Evolutionary conservation across 2,329 filamentous ascomycete genomes (phyloP).

Genomic region (Harringtonia aguacate): DNA sequence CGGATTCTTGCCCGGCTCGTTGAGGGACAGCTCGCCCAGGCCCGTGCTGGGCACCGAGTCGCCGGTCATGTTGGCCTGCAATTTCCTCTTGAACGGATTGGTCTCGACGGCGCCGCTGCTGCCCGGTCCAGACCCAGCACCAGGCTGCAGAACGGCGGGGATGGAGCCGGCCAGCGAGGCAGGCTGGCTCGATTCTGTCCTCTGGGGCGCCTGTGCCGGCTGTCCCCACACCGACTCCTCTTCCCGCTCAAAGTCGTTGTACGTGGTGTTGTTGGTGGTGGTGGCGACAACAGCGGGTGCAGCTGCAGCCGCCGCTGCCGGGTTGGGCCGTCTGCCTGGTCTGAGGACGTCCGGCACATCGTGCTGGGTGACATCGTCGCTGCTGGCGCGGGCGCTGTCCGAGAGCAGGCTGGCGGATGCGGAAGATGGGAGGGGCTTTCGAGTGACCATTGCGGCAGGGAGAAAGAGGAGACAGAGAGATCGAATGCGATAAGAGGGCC

Average conservation of each 20-base stretch:
- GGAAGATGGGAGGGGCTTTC: conserved; percentile 24
- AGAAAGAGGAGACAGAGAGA: background rate
- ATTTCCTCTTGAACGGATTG: conserved; percentile 45
- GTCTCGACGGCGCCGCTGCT: conserved; percentile 22
- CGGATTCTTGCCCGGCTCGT: conserved; percentile 31
- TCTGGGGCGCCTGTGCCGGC: conserved; percentile 1
- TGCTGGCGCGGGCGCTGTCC: conserved; percentile 3
- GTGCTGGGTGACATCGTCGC: background rate
- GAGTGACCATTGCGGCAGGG: conserved; percentile 27
- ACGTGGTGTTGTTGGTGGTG: conserved; percentile 10
- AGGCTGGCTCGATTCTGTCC: background rate
- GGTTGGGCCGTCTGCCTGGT: background rate
- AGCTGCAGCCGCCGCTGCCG: background rate
- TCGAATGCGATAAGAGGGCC: background rate
- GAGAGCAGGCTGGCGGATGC: conserved; percentile 18
- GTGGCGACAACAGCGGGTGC: too few species aligned
- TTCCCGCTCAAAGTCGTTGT: conserved; percentile 17
- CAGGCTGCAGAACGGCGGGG: conserved; percentile 17
- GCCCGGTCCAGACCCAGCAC: background rate
- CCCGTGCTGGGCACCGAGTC: conserved; percentile 12
- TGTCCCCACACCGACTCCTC: conserved; percentile 25
- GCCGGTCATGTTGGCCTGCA: conserved; percentile 11
- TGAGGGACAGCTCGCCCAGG: conserved; percentile 30
- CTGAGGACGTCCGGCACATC: conserved; percentile 20
- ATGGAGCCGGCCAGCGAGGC: too few species aligned